Evolutionary conservation across 495 filamentous ascomycete genomes (phyloP), one percentile per base, ranked within the genome.

Genomic region (Penicillium simplicissimum): DNA sequence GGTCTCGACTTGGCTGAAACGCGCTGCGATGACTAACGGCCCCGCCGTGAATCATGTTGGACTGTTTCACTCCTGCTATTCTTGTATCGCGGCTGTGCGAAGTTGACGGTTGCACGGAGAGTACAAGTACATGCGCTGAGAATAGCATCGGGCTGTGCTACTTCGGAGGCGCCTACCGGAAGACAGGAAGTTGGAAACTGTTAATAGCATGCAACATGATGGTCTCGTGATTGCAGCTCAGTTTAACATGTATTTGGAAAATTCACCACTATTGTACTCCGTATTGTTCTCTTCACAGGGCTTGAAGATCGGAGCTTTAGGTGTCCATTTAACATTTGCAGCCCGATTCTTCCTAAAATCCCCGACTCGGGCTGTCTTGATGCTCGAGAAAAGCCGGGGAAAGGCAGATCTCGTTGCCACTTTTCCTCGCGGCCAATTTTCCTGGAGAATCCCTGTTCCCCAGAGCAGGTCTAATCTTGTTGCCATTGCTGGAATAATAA

Each of bases 261-360:
- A 6, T 40, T 9, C 21, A 45, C 10, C n/a, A n/a, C n/a, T n/a
- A n/a, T n/a, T n/a, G n/a, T n/a, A n/a, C 23, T 19, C 1, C 3
- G 19, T 19, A 21, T 45, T 45, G 2, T 21, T 21, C 42, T 31
- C 28, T 31, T 31, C 28, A 31, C 71, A 72, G 70, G 72, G 74
- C 74, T 76, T 76, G 70, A 76, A 60, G 58, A 55, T 61, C 57
- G 64, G 53, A 54, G 61, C n/a, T 43, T 1, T 25, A 21, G 6
- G 14, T 19, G 40, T 33, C 37, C 37, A n/a, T 45, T 25, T 57
- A 67, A 64, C 52, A 62, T 11, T 55, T n/a, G 10, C 15, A 38
- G 25, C 33, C 49, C 49, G 64, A 66, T 25, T 31, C 28, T 72
- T 68, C 76, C 76, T 79, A 71, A 75, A 75, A 66, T 62, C 67